These are phyloP conservation scores for Rubia balearica DNA, from an alignment of 305 asterid genomes.

Conservation along the genomic window DNA sequence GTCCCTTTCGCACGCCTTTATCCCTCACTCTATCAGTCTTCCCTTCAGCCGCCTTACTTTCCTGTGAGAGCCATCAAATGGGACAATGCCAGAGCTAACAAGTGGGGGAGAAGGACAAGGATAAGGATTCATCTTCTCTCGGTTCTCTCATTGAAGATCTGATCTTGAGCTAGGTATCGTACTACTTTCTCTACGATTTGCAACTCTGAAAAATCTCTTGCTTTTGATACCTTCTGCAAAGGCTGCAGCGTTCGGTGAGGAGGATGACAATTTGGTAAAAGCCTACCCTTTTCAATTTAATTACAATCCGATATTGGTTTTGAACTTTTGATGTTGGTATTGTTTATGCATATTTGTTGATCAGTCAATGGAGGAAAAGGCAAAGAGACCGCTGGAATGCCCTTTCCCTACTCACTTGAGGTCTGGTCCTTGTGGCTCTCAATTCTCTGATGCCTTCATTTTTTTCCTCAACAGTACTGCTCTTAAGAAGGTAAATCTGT, in stretches of 20 bases:
- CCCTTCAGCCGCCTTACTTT: no score
- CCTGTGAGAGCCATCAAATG: conserved; percentile 26
- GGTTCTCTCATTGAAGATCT: conserved; percentile 60
- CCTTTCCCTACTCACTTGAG: conserved; percentile 68
- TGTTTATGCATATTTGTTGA: background rate
- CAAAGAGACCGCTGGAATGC: conserved; percentile 75
- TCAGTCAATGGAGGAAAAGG: conserved; percentile 60
- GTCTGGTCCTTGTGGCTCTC: conserved; percentile 70
- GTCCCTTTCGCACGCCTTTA: no score
- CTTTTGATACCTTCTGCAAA: conserved; percentile 27
- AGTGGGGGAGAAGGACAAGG: conserved; percentile 25
- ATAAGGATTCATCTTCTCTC: conserved; percentile 40
- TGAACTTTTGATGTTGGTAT: background rate
- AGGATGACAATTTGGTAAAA: conserved; percentile 29
- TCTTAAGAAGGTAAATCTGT: conserved; percentile 71
- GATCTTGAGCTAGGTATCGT: background rate
- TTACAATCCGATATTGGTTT: background rate
- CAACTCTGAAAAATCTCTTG: background rate
- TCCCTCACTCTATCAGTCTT: background rate
- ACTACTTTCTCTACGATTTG: background rate
- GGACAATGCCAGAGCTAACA: conserved; percentile 58
- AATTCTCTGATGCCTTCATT: conserved; percentile 74
- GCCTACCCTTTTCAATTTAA: background rate
- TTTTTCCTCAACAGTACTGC: conserved; percentile 88
- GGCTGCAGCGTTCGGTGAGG: conserved; percentile 75